Evolutionary conservation across 345 rosid genomes (phyloP), one percentile per base, ranked within the genome.

Genomic region (Draba incana): DNA sequence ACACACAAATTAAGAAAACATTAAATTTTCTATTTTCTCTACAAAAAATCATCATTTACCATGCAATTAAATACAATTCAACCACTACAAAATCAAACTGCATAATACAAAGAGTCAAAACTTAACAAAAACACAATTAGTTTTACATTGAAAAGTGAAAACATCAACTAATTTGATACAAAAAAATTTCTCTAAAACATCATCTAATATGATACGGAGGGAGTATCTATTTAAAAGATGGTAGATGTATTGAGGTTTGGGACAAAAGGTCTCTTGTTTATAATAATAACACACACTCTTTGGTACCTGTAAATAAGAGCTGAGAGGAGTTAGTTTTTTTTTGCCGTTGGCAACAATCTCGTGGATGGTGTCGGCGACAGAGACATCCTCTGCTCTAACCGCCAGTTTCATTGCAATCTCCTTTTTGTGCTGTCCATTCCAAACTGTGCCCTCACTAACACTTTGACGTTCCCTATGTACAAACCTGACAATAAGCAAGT

Each of bases 341-440:
- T 82, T 90, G 79, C 97, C 94, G 80, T 87, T 78, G 0, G 88
- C 87, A 39, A 94, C 92, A 63, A 91, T 87, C 66, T 89, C 99
- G 45, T 94, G 97, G 72, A 94, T 89, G 68, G 90, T 85, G 54
- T 84, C 95, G 16, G 91, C 85, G 75, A 94, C 84, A 25, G 83
- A 81, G 74, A 74, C 84, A 48, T 91, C 95, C 45, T 91, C 93
- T 0, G 99, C 87, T 84, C 97, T 83, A 24, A 88, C 99, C 3
- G 85, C 78, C 54, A 94, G 78, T 78, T 94, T 94, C 98, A 94
- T 94, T 1, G 95, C 95, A 4, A 94, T 88, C 10, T 88, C 98
- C 80, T n/a, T n/a, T 80, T 91, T 35, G 87, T 77, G 62, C 90
- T 86, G 43, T 87, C 92, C 8, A 94, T 74, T 70, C 99, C 99